phyloP scores from a whole-genome alignment of 169 alveolate species.

The Eimeria praecox region DNA sequence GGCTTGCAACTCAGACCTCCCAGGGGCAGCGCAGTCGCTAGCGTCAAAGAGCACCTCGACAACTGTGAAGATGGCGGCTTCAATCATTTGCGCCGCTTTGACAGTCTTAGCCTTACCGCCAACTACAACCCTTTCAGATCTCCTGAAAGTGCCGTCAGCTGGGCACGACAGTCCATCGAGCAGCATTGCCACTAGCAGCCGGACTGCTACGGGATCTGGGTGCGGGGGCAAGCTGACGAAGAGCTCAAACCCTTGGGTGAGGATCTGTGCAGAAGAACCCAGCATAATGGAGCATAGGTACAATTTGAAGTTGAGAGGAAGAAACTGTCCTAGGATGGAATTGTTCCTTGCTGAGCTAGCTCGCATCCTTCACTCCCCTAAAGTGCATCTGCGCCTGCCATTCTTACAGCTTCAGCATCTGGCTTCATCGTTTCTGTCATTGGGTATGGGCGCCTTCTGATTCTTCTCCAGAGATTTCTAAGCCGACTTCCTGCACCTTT shows the following conservation, averaged over 20 bases:
- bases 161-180: constrained; percentile 34
- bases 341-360: not conserved
- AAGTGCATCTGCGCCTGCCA: not conserved
- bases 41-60: constrained; percentile 28
- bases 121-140: not conserved
- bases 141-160: not conserved
- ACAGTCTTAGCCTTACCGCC: not conserved
- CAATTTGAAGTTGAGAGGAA: not conserved
- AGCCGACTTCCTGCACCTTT: not conserved
- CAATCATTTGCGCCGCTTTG: not conserved
- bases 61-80: constrained; percentile 12
- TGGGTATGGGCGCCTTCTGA: not conserved
- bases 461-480: not conserved
- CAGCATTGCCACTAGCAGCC: not conserved
- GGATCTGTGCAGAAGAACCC: not conserved
- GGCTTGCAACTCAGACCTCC: not conserved
- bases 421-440: not conserved
- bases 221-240: constrained; percentile 45
- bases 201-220: constrained; percentile 41
- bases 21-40: constrained; percentile 36
- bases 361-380: not conserved
- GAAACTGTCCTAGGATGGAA: not conserved
- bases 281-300: not conserved
- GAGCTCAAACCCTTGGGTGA: constrained; percentile 26
- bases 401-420: constrained; percentile 31